Evolutionary conservation across 305 asterid genomes (phyloP).

Genomic region (Fraxinus nigra): DNA sequence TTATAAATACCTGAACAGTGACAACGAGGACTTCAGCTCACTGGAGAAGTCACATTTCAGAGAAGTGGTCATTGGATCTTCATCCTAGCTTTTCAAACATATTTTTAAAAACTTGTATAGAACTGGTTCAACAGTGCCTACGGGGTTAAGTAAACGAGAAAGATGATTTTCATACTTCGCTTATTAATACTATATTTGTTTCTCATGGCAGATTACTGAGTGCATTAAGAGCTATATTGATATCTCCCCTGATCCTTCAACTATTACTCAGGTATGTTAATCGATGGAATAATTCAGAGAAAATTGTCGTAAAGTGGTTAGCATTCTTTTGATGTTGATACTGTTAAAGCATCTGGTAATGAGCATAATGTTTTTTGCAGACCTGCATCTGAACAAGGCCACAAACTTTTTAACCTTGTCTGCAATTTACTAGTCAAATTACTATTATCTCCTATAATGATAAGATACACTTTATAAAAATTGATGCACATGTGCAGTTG

Average conservation of each 20-base stretch:
- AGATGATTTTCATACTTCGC: not conserved
- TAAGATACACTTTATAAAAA: too few relatives aligned
- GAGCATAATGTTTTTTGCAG: not conserved
- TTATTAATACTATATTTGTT: not conserved
- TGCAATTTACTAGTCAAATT: not conserved
- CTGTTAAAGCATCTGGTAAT: not conserved
- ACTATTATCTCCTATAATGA: not conserved
- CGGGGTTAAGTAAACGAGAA: not conserved
- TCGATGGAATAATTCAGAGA: not conserved
- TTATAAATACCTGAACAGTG: not conserved
- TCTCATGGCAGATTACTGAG: conserved; percentile 45
- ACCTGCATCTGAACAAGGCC: not conserved
- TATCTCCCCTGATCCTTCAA: conserved; percentile 43
- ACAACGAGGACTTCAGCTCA: not conserved
- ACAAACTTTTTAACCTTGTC: not conserved
- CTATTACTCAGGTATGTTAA: conserved; percentile 47
- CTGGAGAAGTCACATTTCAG: not conserved
- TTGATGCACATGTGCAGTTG: not conserved
- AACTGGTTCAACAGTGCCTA: not conserved
- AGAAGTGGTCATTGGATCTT: not conserved
- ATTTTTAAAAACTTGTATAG: not conserved
- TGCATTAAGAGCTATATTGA: conserved; percentile 43
- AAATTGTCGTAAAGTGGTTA: not conserved
- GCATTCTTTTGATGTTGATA: not conserved
- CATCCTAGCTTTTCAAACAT: not conserved